A percentile compares a stretch with the other conserved stretches of the same genome.
Conservation (phyloP, 2,329 filamentous ascomycete species). For the Fusarium praegraminearum region DNA sequence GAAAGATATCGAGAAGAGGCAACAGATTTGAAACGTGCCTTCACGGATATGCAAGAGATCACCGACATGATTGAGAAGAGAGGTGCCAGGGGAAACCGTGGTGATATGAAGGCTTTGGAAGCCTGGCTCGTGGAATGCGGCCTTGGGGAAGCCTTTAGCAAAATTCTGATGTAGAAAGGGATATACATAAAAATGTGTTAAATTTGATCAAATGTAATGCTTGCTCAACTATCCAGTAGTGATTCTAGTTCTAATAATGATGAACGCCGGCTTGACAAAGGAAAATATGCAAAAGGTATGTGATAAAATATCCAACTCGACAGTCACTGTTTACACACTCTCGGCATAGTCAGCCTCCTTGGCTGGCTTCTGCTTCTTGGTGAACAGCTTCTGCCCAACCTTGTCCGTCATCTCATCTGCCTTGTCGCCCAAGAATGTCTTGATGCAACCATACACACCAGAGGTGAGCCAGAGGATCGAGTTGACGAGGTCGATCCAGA, state of each 20-base stretch:
- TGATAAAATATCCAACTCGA: neutral
- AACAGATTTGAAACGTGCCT: constrained; percentile 53
- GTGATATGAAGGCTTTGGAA: constrained; percentile 66
- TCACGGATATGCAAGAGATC: constrained; percentile 69
- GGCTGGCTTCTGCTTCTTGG: constrained; percentile 49
- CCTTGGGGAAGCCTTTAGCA: constrained; percentile 44
- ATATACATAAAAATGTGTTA: neutral
- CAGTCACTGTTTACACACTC: constrained; percentile 44
- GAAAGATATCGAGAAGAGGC: constrained; percentile 62
- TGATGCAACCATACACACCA: constrained; percentile 56
- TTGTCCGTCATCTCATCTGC: constrained; percentile 55
- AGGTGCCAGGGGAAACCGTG: constrained; percentile 62
- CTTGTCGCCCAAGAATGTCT: constrained; percentile 58
- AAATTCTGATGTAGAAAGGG: constrained; percentile 41
- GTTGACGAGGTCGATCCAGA: constrained; percentile 78
- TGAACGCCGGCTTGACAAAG: constrained; percentile 33
- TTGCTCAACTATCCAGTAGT: neutral
- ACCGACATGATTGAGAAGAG: constrained; percentile 62
- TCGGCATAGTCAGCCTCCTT: constrained; percentile 47
- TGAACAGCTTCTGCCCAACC: constrained; percentile 55
- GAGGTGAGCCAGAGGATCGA: constrained; percentile 73
- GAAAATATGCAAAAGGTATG: constrained; percentile 11
- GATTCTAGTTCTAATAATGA: constrained; percentile 9
- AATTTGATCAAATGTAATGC: neutral
- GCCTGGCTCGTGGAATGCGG: constrained; percentile 58